Conservation (phyloP, 768 basidiomycete genomes). For the Suillus tomentosus region DNA sequence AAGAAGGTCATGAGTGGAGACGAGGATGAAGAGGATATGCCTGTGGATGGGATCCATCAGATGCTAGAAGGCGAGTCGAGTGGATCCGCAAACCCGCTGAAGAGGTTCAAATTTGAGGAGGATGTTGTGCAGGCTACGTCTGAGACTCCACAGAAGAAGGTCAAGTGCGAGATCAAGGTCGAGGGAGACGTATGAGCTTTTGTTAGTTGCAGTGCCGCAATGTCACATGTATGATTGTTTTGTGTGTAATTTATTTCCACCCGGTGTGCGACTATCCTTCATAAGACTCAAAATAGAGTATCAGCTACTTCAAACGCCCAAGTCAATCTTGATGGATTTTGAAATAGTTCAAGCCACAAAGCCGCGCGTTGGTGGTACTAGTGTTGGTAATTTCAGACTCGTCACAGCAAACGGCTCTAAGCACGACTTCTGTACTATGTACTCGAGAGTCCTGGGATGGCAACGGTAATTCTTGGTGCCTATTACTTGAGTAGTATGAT, state of each 20-base stretch:
- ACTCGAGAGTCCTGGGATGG: too few species aligned
- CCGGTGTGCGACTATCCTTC: not conserved
- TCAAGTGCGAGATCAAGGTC: conserved; percentile 22
- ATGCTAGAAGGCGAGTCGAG: conserved; percentile 8
- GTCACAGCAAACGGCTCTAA: too few species aligned
- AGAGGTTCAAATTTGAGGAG: conserved; percentile 26
- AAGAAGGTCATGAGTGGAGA: conserved; percentile 15
- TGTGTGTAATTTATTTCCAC: not conserved
- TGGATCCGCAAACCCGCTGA: conserved; percentile 10
- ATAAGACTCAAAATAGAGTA: not conserved
- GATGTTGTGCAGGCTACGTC: conserved; percentile 26
- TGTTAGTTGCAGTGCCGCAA: not conserved
- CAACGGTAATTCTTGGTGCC: too few species aligned
- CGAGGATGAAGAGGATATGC: conserved; percentile 7
- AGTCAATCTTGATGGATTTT: not conserved
- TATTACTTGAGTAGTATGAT: too few species aligned
- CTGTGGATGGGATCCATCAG: conserved; percentile 10
- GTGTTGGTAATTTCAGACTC: too few species aligned
- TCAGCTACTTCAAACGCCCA: not conserved
- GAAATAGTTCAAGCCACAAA: too few species aligned
- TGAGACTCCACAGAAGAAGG: conserved; percentile 32
- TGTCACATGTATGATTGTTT: not conserved
- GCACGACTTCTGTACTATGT: too few species aligned
- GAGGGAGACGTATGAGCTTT: conserved; percentile 7
- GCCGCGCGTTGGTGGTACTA: too few species aligned